These are phyloP conservation scores for Ascocoryne sarcoides DNA, from an alignment of 2,329 filamentous ascomycete genomes.

Conservation along the genomic window DNA sequence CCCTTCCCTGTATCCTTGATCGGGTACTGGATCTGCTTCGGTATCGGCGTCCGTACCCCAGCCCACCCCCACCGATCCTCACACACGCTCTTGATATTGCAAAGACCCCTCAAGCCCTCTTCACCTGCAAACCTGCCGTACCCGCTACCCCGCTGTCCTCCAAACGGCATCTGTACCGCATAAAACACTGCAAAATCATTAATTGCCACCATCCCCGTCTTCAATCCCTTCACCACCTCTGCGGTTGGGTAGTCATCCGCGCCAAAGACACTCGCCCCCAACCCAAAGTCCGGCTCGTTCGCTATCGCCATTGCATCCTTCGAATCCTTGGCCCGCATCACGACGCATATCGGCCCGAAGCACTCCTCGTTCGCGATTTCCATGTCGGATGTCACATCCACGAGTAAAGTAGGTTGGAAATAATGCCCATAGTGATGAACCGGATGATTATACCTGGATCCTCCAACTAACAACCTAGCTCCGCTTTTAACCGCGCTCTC, in stretches of 20 bases:
- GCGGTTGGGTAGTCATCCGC: slow-evolving; percentile 52
- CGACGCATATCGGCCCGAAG: slow-evolving; percentile 81
- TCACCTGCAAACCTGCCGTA: slow-evolving; percentile 90
- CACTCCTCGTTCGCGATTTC: slow-evolving; percentile 81
- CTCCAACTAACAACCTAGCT: slow-evolving; percentile 74
- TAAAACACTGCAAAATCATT: slow-evolving; percentile 96
- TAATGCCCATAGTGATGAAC: slow-evolving; percentile 74
- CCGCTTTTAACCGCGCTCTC: slow-evolving; percentile 68
- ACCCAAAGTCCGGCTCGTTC: slow-evolving; percentile 76
- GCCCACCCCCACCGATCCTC: slow-evolving; percentile 58
- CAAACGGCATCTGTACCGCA: slow-evolving; percentile 89
- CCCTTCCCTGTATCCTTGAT: slow-evolving; percentile 54
- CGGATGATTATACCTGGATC: slow-evolving; percentile 62
- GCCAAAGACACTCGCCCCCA: slow-evolving; percentile 85
- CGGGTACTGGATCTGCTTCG: slow-evolving; percentile 72
- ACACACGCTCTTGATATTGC: slow-evolving; percentile 82
- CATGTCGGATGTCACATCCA: slow-evolving; percentile 83
- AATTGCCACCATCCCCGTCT: slow-evolving; percentile 83
- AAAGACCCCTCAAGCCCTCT: slow-evolving; percentile 76
- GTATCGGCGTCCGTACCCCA: slow-evolving; percentile 67
- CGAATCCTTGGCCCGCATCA: slow-evolving; percentile 64
- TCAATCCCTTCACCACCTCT: slow-evolving; percentile 57
- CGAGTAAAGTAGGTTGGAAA: slow-evolving; percentile 83
- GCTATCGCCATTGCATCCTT: slow-evolving; percentile 64
- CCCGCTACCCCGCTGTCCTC: slow-evolving; percentile 68